Base-by-base conservation (phyloP, 345 rosid species). In the Noccaea caerulescens region DNA sequence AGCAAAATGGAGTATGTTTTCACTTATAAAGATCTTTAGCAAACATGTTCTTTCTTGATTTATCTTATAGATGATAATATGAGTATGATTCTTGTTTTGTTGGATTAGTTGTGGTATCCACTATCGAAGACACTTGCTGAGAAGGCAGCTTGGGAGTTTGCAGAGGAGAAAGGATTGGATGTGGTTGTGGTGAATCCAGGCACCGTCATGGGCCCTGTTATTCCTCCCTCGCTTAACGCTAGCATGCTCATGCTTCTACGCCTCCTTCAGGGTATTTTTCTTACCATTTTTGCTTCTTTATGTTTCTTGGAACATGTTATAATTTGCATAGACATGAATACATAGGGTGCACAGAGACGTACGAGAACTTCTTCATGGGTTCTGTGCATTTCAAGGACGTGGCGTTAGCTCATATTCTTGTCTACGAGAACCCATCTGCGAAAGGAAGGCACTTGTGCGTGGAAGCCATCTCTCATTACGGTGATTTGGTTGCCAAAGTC, bases 121-220 rank as follows among this genome's bases (percentile, higher is more conserved):
- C 68, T 85, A 14, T 89, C 96, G 0, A 91, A 94, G 73, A 89
- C 87, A 1, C 80, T 86, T n/a, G 99, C 99, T 20, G 97, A 94
- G 76, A 91, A 88, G 75, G 95, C 86, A 5, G 93, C 96, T 23
- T 94, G 93, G 98, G 89, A 89, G 23, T 89, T 94, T 64, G 77
- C 96, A 6, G 77, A 82, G 73, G 83, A 88, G 82, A 85, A 80
- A 12, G 96, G 84, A 37, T 77, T 94, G 58, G 97, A 94, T 70
- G 85, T 91, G 41, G 98, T 94, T 80, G 96, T 81, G 68, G 93
- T 94, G 75, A 91, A 94, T 81, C 96, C 98, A 8, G 98, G 96
- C 11, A 88, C 93, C 0, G 98, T 94, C 46, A 82, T 91, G 95
- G 98, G 99, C 5, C 93, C 95, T 63, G 81, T 84, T 30, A 85